Conservation (phyloP, 345 rosid genomes). For the Moringa oleifera region DNA sequence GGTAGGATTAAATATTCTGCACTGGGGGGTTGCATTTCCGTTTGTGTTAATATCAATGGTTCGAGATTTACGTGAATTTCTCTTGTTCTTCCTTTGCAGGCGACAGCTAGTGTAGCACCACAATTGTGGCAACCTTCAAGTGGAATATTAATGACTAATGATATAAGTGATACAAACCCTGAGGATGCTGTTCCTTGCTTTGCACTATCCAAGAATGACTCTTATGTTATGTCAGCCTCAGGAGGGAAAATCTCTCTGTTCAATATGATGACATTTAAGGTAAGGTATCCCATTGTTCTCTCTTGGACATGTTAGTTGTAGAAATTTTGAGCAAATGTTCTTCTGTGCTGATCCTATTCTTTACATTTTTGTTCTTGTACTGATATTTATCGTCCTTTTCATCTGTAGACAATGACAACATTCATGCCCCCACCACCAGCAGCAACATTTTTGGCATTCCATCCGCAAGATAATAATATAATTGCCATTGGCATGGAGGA, state of each 20-base stretch:
- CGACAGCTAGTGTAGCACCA: slow-evolving; percentile 55
- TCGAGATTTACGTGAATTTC: slow-evolving; percentile 6
- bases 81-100: slow-evolving; percentile 31
- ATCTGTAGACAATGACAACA: slow-evolving; percentile 64
- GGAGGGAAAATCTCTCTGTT: slow-evolving; percentile 70
- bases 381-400: slow-evolving; percentile 2
- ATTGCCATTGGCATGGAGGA: slow-evolving; percentile 92
- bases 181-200: slow-evolving; percentile 83
- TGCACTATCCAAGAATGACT: slow-evolving; percentile 68
- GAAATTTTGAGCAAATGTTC: not conserved
- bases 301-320: not conserved
- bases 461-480: slow-evolving; percentile 64
- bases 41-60: slow-evolving; percentile 3
- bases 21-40: slow-evolving; percentile 4
- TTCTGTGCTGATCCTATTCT: not conserved
- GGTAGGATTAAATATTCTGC: not conserved
- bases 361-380: not conserved
- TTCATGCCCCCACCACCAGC: slow-evolving; percentile 86
- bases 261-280: slow-evolving; percentile 77
- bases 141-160: slow-evolving; percentile 72
- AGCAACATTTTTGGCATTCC: slow-evolving; percentile 74
- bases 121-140: slow-evolving; percentile 72
- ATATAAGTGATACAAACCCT: slow-evolving; percentile 47
- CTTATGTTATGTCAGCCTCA: slow-evolving; percentile 75
- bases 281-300: slow-evolving; percentile 17